These are phyloP conservation scores for Sclerotinia trifoliorum DNA, from an alignment of 2,329 filamentous ascomycete species.

Conservation along the genomic window DNA sequence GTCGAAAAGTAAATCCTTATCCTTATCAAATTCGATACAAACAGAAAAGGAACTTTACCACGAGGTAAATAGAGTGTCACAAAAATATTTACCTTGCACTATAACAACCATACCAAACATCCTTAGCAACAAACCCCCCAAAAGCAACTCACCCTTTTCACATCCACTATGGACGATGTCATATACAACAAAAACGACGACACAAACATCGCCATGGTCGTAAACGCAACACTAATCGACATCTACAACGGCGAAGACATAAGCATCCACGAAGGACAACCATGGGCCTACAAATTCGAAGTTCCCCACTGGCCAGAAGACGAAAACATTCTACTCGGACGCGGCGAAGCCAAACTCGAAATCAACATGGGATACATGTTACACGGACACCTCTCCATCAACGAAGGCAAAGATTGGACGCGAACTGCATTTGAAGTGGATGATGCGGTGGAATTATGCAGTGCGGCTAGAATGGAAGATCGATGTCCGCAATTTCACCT, in stretches of 20 bases:
- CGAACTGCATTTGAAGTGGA: constrained; percentile 19
- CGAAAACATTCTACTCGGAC: constrained; percentile 1
- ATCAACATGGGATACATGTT: constrained; percentile 16
- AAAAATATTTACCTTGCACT: neutral
- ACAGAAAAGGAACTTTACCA: neutral
- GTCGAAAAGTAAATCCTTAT: neutral
- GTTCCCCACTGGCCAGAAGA: constrained; percentile 7
- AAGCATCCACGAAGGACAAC: constrained; percentile 3
- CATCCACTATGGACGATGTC: neutral
- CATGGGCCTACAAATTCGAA: constrained; percentile 11
- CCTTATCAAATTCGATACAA: neutral
- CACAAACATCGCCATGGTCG: constrained; percentile 11
- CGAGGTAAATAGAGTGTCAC: neutral
- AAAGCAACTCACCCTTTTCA: neutral
- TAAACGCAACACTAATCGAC: constrained; percentile 18
- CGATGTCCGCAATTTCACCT: constrained; percentile 10
- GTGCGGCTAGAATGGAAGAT: neutral
- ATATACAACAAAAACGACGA: constrained; percentile 17
- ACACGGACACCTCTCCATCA: constrained; percentile 12
- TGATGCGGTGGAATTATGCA: neutral
- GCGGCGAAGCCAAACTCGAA: constrained; percentile 2
- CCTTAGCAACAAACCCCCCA: neutral
- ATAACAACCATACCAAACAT: neutral
- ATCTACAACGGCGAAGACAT: constrained; percentile 12
- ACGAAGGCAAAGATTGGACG: constrained; percentile 17